Base-by-base conservation (phyloP, 2,329 filamentous ascomycete genomes). In the Verticillium tricorpus region DNA sequence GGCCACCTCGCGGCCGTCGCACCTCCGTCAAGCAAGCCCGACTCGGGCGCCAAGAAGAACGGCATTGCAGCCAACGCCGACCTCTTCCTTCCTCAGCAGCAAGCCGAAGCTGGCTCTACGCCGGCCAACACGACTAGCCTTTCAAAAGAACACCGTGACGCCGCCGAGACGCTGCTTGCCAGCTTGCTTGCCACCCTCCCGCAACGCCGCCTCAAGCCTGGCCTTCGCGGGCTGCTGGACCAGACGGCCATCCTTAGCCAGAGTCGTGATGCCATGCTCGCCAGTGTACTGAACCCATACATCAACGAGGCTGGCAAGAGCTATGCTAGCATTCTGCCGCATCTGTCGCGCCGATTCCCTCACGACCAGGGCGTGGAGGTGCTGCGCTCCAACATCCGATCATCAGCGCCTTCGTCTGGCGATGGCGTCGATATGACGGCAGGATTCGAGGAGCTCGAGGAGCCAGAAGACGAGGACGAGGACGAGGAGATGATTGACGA, bases 251-350 rank as follows among this genome's bases (percentile, higher is more conserved):
- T 97, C 61, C 77, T 97, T 25, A 84, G 82, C 5, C 81, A 83
- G 63, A 82, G 89, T 72, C 88, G 87, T 70, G 80, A 88, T 35
- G 89, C 90, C 52, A 91, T 97, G 84, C 71, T 95, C 12, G 87
- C 92, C 6, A 94, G 92, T 72, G 87, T 96, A 14, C 78, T 97
- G 63, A 92, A 95, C 73, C 91, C 92, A 0, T 85, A 88, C 73
- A 77, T 86, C 65, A 80, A 87, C 69, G 79, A 85, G 69, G 82
- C 87, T 71, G 84, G 88, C 52, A 80, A 85, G 65, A 83, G 85
- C 59, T 85, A 87, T 63, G 82, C 90, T 32, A 95, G 89, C 72
- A 89, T 97, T 57, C 76, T 97, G 57, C 93, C 94, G 0, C 90
- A 96, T 68, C 78, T 97, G 31, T 85, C 87, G 8, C 83, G 87